phyloP scores from a whole-genome alignment of 805 yeast species.

The Alloascoidea hylecoeti region DNA sequence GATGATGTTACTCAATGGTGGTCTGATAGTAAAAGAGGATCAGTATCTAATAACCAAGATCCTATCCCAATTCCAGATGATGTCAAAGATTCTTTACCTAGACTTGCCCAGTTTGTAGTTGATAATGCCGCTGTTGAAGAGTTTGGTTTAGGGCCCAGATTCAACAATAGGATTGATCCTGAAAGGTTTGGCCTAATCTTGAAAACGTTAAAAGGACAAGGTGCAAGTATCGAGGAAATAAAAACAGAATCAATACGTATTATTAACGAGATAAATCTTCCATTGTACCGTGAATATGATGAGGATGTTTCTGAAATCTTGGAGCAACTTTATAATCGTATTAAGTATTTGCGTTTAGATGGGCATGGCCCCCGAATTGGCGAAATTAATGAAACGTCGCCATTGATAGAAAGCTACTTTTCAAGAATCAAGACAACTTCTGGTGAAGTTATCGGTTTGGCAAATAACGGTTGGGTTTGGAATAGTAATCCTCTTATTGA shows the following conservation, averaged over 20 bases:
- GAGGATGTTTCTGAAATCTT: conserved; percentile 53
- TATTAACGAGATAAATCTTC: conserved; percentile 65
- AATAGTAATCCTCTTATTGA: conserved; percentile 88
- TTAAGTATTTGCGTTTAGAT: conserved; percentile 64
- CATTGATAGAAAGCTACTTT: conserved; percentile 79
- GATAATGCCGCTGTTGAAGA: conserved; percentile 24
- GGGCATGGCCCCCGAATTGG: conserved; percentile 75
- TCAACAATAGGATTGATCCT: conserved; percentile 37
- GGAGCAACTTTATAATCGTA: conserved; percentile 62
- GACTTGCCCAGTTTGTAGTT: conserved; percentile 34
- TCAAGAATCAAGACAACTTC: conserved; percentile 44
- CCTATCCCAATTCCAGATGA: conserved; percentile 32
- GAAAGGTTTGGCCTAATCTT: conserved; percentile 38
- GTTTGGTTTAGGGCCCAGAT: conserved; percentile 35
- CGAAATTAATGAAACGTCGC: conserved; percentile 35
- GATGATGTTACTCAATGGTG: conserved; percentile 14
- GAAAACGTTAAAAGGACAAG: conserved; percentile 9
- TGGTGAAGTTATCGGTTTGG: conserved; percentile 43
- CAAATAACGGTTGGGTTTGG: conserved; percentile 99
- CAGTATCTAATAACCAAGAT: conserved; percentile 7
- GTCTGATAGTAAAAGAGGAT: conserved; percentile 7
- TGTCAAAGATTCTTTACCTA: conserved; percentile 21
- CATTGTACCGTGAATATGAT: conserved; percentile 62
- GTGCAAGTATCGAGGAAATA: conserved; percentile 18
- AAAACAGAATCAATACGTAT: conserved; percentile 31